A percentile compares a stretch with the other conserved stretches of the same genome.
Conservation (phyloP, 495 filamentous ascomycete genomes). For the Hyphodiscus hymeniophilus region DNA sequence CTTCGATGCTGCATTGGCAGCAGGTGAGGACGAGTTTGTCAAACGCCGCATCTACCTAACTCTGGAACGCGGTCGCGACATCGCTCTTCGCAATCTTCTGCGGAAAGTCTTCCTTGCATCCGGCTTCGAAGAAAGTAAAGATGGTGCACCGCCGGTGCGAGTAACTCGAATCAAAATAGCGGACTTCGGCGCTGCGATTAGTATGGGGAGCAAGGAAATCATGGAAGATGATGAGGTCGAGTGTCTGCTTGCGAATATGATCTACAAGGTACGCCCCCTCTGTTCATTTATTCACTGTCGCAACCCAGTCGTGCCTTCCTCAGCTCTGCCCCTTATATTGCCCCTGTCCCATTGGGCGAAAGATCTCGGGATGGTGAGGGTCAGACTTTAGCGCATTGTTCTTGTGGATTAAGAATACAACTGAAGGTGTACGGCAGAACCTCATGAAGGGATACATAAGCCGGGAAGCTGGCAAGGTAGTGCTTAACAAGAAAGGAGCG, state of each 20-base stretch:
- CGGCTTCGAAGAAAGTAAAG: slow-evolving; percentile 67
- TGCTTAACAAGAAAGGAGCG: slow-evolving; percentile 81
- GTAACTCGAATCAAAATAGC: slow-evolving; percentile 71
- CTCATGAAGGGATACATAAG: slow-evolving; percentile 98
- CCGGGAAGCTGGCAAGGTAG: slow-evolving; percentile 78
- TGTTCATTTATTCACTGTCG: not conserved
- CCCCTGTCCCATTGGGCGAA: not conserved
- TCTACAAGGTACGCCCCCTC: slow-evolving; percentile 72
- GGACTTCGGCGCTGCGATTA: slow-evolving; percentile 61
- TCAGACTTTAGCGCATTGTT: not conserved
- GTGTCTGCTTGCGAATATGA: slow-evolving; percentile 87
- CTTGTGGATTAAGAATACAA: not conserved
- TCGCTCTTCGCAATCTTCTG: slow-evolving; percentile 80
- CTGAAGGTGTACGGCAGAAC: slow-evolving; percentile 42
- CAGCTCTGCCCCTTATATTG: not conserved
- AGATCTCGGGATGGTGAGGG: not conserved
- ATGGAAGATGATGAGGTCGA: slow-evolving; percentile 91
- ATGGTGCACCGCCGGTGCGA: slow-evolving; percentile 43
- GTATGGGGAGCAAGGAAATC: slow-evolving; percentile 47
- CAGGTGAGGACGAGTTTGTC: slow-evolving; percentile 80
- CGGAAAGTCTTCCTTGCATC: slow-evolving; percentile 81
- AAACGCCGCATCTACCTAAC: slow-evolving; percentile 94
- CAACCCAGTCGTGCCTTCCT: not conserved
- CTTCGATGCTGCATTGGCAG: slow-evolving; percentile 76
- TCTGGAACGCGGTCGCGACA: slow-evolving; percentile 83